A percentile compares a stretch with the other conserved stretches of the same genome.
Conservation (phyloP, 306 rosid species). For the Trichosanthes cucumerina region DNA sequence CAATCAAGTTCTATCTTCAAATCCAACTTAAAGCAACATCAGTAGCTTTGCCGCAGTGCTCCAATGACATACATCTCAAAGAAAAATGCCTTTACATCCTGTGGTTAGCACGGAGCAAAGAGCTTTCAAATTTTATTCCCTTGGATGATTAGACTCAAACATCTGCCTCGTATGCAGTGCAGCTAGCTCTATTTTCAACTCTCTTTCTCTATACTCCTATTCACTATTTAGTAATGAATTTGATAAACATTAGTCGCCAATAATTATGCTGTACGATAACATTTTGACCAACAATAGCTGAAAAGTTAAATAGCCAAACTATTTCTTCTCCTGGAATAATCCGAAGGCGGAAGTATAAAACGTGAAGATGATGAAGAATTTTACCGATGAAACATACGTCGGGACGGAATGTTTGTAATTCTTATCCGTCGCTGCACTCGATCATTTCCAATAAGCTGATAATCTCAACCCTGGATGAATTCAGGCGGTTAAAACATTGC, state of each 20-base stretch:
- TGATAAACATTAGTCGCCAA: neutral
- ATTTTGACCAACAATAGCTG: neutral
- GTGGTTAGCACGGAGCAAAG: neutral
- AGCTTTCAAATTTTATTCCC: neutral
- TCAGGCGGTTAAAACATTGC: neutral
- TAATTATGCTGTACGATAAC: neutral
- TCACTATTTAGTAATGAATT: neutral
- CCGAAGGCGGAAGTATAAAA: neutral
- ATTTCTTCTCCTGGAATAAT: neutral
- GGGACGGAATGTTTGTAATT: slow-evolving; percentile 32
- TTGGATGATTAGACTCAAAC: neutral
- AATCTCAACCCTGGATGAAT: slow-evolving; percentile 2
- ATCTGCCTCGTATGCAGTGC: neutral
- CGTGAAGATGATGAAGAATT: slow-evolving; percentile 12
- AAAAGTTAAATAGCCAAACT: neutral
- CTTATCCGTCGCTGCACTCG: slow-evolving; percentile 34
- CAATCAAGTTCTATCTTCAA: neutral
- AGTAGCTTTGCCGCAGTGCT: neutral
- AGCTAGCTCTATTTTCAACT: neutral
- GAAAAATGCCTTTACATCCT: neutral
- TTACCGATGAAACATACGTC: slow-evolving; percentile 47
- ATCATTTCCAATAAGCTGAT: slow-evolving; percentile 30
- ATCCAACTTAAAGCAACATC: neutral
- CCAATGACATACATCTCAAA: neutral
- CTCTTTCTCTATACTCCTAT: neutral